phyloP scores from a whole-genome alignment of 23 red algal genomes.

The Gracilaria domingensis region DNA sequence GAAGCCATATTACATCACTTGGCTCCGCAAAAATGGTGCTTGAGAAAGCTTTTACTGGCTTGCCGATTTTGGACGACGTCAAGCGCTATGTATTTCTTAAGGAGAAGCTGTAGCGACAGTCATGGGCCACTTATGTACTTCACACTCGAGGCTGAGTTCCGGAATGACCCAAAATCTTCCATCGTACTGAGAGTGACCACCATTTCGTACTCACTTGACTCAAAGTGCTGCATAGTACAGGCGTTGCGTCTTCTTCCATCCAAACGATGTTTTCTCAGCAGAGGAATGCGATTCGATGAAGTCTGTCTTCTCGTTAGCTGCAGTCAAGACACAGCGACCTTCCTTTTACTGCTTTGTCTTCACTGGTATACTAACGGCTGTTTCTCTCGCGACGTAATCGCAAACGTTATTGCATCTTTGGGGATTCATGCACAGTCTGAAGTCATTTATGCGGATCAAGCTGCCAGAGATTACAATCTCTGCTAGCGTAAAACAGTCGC shows the following conservation, averaged over 20 bases:
- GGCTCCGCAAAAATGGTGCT: slow-evolving; percentile 71
- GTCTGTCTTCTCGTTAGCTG: slow-evolving; percentile 75
- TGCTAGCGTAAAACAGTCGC: slow-evolving; percentile 82
- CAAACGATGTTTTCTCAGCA: slow-evolving; percentile 52
- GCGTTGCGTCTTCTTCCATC: slow-evolving; percentile 62
- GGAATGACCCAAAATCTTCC: too few relatives aligned
- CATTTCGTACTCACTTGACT: slow-evolving; percentile 51
- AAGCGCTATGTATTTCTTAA: slow-evolving; percentile 84
- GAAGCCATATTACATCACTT: too few relatives aligned
- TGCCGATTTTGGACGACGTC: slow-evolving; percentile 84
- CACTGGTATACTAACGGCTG: slow-evolving; percentile 67
- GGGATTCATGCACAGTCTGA: slow-evolving; percentile 86
- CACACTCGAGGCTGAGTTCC: slow-evolving; percentile 28
- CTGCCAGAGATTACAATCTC: slow-evolving; percentile 73
- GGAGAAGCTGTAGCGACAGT: slow-evolving; percentile 59
- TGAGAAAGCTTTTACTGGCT: slow-evolving; percentile 91
- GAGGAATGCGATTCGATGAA: slow-evolving; percentile 86
- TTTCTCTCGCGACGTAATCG: slow-evolving; percentile 83
- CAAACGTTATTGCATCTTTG: slow-evolving; percentile 80
- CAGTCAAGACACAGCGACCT: slow-evolving; percentile 75
- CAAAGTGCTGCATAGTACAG: slow-evolving; percentile 46
- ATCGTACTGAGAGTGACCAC: too few relatives aligned
- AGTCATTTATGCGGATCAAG: slow-evolving; percentile 80
- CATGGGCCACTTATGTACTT: slow-evolving; percentile 43
- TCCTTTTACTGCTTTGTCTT: slow-evolving; percentile 90